These are phyloP conservation scores for Amauroascus niger DNA, from an alignment of 2,329 filamentous ascomycete species.

Conservation along the genomic window DNA sequence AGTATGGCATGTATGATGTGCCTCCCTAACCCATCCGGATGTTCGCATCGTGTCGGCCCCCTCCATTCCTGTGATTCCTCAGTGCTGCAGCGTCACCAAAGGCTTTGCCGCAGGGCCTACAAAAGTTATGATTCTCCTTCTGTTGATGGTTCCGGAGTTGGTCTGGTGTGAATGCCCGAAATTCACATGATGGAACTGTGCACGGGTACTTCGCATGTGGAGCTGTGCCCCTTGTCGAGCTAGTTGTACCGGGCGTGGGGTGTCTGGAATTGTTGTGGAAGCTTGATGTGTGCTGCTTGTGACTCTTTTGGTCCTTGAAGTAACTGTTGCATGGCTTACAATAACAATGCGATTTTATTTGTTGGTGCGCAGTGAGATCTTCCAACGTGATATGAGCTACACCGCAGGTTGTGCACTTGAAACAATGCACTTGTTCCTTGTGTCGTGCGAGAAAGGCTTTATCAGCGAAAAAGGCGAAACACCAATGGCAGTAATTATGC, in stretches of 20 bases:
- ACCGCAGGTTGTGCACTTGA: slow-evolving; percentile 12
- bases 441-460: slow-evolving; percentile 8
- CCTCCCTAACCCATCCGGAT: not conserved
- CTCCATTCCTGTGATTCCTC: slow-evolving; percentile 4
- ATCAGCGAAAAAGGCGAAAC: slow-evolving; percentile 16
- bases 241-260: not conserved
- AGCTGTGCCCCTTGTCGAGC: not conserved
- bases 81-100: slow-evolving; percentile 12
- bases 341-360: slow-evolving; percentile 11
- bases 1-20: not conserved
- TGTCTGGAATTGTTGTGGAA: slow-evolving; percentile 8
- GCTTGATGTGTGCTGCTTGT: slow-evolving; percentile 6
- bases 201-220: slow-evolving; percentile 3
- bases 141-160: slow-evolving; percentile 10
- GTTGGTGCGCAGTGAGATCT: slow-evolving; percentile 12
- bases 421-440: slow-evolving; percentile 12
- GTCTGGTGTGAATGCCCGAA: not conserved
- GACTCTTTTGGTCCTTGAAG: slow-evolving; percentile 7
- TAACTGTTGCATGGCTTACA: slow-evolving; percentile 16
- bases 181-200: slow-evolving; percentile 1
- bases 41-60: slow-evolving; percentile 1
- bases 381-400: not conserved
- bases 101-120: slow-evolving; percentile 12
- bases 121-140: slow-evolving; percentile 13
- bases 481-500: slow-evolving; percentile 17